These are phyloP conservation scores for Sclerotinia subarctica DNA, from an alignment of 2,329 filamentous ascomycete species.

Conservation along the genomic window DNA sequence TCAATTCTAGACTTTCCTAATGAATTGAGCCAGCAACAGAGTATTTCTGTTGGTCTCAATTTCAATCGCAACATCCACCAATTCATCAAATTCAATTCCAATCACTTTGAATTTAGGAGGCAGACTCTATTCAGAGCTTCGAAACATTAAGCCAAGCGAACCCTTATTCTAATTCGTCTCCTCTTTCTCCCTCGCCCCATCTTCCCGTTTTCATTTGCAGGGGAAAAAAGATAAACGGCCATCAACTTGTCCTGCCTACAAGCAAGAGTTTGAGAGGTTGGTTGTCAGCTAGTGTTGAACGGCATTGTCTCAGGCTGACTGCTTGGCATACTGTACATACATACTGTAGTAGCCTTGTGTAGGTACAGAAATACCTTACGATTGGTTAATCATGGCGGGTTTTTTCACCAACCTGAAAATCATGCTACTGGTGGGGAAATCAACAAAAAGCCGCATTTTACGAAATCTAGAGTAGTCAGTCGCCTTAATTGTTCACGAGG, in stretches of 20 bases:
- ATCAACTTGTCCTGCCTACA: not conserved
- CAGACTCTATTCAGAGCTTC: not conserved
- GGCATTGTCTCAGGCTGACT: not conserved
- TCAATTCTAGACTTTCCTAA: no score
- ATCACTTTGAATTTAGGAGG: not conserved
- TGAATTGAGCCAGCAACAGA: not conserved
- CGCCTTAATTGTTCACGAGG: not conserved
- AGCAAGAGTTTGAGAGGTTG: not conserved
- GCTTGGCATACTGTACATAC: not conserved
- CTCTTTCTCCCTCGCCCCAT: no score
- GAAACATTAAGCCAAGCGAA: not conserved
- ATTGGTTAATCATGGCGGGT: not conserved
- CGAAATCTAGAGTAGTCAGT: not conserved
- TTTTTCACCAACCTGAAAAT: not conserved
- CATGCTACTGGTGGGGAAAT: not conserved
- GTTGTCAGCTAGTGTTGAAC: not conserved
- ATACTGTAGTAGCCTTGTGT: not conserved
- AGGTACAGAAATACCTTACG: not conserved
- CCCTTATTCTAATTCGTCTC: not conserved
- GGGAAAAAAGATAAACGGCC: not conserved
- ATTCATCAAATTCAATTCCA: not conserved
- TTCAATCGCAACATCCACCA: not conserved
- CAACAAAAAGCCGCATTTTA: not conserved
- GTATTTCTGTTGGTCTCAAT: not conserved
- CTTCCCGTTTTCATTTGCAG: no score